Conservation (phyloP, 1,284 basidiomycete species). For the Sporisorium scitamineum region DNA sequence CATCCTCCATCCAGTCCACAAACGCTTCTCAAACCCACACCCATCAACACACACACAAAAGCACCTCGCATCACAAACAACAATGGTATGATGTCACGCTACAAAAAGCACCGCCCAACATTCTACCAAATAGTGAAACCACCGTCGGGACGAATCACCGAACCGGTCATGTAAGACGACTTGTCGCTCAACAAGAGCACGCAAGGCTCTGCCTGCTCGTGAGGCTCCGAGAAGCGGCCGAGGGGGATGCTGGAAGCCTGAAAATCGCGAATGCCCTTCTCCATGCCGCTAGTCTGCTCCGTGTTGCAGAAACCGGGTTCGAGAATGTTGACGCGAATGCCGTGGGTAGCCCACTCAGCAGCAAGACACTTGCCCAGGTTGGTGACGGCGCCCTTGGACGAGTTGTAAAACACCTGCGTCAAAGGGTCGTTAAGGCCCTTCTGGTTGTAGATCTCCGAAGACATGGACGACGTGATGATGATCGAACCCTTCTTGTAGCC, state of each 20-base stretch:
- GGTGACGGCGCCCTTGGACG: constrained; percentile 68
- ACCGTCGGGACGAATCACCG: constrained; percentile 62
- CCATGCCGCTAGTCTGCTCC: constrained; percentile 69
- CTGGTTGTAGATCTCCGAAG: constrained; percentile 69
- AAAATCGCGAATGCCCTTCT: constrained; percentile 65
- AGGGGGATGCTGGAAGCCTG: constrained; percentile 67
- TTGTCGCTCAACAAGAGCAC: constrained; percentile 66
- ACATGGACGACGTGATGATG: constrained; percentile 68
- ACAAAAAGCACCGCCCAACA: too few relatives aligned
- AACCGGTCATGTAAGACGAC: constrained; percentile 66
- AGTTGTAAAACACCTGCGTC: constrained; percentile 69
- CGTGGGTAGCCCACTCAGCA: constrained; percentile 67
- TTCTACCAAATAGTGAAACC: constrained; percentile 67
- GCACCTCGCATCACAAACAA: too few relatives aligned
- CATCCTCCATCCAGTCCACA: too few relatives aligned
- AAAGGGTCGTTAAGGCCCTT: constrained; percentile 63
- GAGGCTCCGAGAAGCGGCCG: constrained; percentile 67
- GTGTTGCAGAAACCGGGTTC: constrained; percentile 69
- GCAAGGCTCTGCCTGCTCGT: constrained; percentile 67
- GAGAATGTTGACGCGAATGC: constrained; percentile 68
- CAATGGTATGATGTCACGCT: too few relatives aligned
- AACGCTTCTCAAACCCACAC: too few relatives aligned
- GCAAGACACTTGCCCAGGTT: constrained; percentile 69
- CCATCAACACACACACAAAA: too few relatives aligned
- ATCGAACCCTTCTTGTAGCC: constrained; percentile 68